Base-by-base conservation (phyloP, 169 alveolate species). In the Babesia divergens region DNA sequence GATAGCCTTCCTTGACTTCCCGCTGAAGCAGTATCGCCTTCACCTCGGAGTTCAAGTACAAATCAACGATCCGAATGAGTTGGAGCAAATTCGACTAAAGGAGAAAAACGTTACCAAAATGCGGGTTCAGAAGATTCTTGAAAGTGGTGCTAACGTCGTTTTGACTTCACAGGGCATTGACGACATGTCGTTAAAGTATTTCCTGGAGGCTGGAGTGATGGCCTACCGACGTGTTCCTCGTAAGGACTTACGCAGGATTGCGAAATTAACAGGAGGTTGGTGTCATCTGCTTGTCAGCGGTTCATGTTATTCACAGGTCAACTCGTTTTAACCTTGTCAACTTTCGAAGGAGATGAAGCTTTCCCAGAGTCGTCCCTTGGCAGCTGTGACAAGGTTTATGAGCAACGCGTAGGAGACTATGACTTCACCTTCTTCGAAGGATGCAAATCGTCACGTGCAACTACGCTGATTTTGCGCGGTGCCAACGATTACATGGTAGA, bases 121-220 rank as follows among this genome's bases (percentile, higher is more conserved):
- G 74, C 91, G 99, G 82, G 92, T 95, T 35, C 84, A 96, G 74
- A 95, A 95, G 89, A 93, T 97, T 35, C 89, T 97, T 65, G 96
- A 86, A 29, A 90, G 99, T 38, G 99, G 99, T 20, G 99, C 98
- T 24, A 98, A 97, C 91, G 99, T 97, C n/a, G 93, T 98, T 44
- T 79, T 98, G 53, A 96, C 99, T 46, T 86, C 99, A 18, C 96
- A 94, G 74, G 99, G 99, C 29, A 97, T 98, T 51, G 99, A 97
- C 84, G 99, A 98, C 68, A 95, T 97, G 90, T 96, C 98, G 24
- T 86, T 96, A 80, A 98, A 98, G 91, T 97, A 98, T 87, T 93
- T 98, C 89, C 98, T 97, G 38, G 99, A 97, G 84, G 97, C 99
- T 20, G 97, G 96, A 11, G 97, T 96, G 13, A 86, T 97, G 59